Percentiles rank a stretch among this genome's conserved stretches.
Conservation (phyloP, 352 stramenopile species). For the Aphanomyces invadans region DNA sequence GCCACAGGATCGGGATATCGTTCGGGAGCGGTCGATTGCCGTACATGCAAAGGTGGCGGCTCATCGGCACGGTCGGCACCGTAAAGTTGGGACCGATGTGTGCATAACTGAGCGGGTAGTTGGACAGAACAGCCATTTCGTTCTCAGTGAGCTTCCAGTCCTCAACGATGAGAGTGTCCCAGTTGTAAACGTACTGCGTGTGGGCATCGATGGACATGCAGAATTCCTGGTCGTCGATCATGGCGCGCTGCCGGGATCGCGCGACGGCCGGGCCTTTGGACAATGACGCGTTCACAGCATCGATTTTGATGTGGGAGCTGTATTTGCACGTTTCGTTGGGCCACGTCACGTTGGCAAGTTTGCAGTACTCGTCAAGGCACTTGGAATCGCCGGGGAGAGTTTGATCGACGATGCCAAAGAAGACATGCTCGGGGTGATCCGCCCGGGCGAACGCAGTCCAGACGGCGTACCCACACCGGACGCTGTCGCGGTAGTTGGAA, state of each 20-base stretch:
- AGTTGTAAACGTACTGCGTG: not conserved
- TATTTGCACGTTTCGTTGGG: conserved; percentile 16
- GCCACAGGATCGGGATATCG: conserved; percentile 19
- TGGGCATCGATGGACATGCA: conserved; percentile 16
- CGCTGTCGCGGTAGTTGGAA: conserved; percentile 13
- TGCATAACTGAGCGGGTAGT: conserved; percentile 20
- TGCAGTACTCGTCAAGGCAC: conserved; percentile 22
- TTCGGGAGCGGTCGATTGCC: not conserved
- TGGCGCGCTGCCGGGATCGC: not conserved
- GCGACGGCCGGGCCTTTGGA: conserved; percentile 14
- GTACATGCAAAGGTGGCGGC: not conserved
- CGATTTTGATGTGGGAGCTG: conserved; percentile 14
- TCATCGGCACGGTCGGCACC: not conserved
- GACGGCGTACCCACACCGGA: conserved; percentile 11
- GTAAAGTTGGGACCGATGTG: not conserved
- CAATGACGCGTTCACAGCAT: not conserved
- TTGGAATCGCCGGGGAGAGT: not conserved
- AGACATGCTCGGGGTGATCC: conserved; percentile 8
- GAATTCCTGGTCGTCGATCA: conserved; percentile 22
- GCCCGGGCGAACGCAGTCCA: conserved; percentile 13
- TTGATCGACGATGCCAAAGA: conserved; percentile 21
- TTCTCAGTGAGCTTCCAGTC: conserved; percentile 25
- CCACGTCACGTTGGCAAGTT: not conserved
- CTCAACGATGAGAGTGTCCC: not conserved
- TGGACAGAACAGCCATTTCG: conserved; percentile 29